Evolutionary conservation across 495 filamentous ascomycete genomes (phyloP).

Genomic region (Podospora pseudoanserina): DNA sequence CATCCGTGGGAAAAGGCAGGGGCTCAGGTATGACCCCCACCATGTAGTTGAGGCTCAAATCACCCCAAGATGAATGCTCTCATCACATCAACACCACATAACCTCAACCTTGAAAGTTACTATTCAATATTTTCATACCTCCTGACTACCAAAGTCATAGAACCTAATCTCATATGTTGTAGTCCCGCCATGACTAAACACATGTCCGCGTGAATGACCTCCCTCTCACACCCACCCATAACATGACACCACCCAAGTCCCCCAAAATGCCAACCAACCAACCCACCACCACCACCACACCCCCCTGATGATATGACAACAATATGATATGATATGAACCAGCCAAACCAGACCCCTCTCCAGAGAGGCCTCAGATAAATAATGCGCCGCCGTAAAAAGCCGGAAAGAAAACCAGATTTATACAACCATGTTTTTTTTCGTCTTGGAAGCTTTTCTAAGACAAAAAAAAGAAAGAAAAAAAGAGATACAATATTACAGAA

Average conservation of each 20-base stretch:
- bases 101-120: neutral
- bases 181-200: neutral
- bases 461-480: neutral
- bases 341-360: neutral
- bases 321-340: neutral
- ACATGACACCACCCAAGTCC: neutral
- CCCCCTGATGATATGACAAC: neutral
- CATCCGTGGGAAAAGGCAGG: too few species aligned
- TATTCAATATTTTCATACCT: neutral
- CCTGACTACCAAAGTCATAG: neutral
- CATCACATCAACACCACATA: neutral
- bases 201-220: neutral
- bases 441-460: neutral
- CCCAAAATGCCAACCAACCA: neutral
- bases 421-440: neutral
- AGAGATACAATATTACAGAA: neutral
- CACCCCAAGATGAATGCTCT: neutral
- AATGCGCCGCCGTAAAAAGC: neutral
- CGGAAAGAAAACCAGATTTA: neutral
- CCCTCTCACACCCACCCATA: neutral
- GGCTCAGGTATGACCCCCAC: too few species aligned
- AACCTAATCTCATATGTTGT: neutral
- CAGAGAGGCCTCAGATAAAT: neutral
- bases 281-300: neutral
- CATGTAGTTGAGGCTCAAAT: too few species aligned